Conservation (phyloP, 345 rosid genomes). For the Sonneratia alba region DNA sequence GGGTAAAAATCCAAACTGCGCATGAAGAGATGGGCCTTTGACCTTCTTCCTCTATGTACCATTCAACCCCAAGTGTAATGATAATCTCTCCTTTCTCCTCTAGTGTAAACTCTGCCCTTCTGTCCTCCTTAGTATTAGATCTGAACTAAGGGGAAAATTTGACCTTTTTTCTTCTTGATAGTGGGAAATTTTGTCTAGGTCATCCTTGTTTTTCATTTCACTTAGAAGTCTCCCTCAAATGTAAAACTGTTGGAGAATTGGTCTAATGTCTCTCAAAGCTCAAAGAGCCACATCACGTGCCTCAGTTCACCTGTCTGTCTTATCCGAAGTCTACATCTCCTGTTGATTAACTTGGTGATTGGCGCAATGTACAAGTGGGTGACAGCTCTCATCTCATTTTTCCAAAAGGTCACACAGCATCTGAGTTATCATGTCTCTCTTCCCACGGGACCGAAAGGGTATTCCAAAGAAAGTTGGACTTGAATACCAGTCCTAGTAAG, state of each 20-base stretch:
- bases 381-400: background rate
- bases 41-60: constrained; percentile 27
- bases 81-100: constrained; percentile 4
- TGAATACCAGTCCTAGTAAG: background rate
- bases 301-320: constrained; percentile 8
- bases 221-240: constrained; percentile 25
- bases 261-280: constrained; percentile 1
- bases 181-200: constrained; percentile 30
- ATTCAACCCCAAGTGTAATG: constrained; percentile 32
- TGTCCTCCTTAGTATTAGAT: constrained; percentile 20
- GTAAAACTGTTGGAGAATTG: constrained; percentile 21
- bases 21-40: constrained; percentile 18
- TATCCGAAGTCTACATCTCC: background rate
- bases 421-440: background rate
- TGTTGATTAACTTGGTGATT: background rate
- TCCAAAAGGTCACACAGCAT: constrained; percentile 7
- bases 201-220: background rate
- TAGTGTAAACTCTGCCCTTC: constrained; percentile 16
- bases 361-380: too few relatives aligned
- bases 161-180: constrained; percentile 14
- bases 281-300: constrained; percentile 14
- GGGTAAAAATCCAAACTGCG: constrained; percentile 74
- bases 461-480: background rate
- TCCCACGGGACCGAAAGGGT: background rate
- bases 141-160: constrained; percentile 19